phyloP scores from a whole-genome alignment of 2,329 filamentous ascomycete genomes.

The Diplodia intermedia region DNA sequence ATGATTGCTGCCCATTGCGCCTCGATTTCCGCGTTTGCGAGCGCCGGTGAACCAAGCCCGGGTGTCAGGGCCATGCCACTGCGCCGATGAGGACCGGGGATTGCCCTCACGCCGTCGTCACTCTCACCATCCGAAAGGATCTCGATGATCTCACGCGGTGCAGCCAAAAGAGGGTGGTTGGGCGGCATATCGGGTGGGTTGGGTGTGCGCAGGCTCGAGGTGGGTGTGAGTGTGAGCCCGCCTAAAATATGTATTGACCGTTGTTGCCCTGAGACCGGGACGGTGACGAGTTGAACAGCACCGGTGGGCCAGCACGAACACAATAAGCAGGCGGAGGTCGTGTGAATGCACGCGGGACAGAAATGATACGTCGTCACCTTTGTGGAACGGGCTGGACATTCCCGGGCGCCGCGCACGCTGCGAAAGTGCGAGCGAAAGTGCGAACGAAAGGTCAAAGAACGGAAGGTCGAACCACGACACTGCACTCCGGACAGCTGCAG shows the following conservation, averaged over 20 bases:
- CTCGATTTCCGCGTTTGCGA: neutral
- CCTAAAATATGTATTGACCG: neutral
- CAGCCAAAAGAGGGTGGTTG: neutral
- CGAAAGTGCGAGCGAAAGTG: neutral
- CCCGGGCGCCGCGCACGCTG: neutral
- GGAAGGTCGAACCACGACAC: slow-evolving; percentile 1
- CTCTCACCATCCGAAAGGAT: slow-evolving; percentile 18
- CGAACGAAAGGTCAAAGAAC: neutral
- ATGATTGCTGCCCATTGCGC: neutral
- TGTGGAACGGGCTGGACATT: too few species aligned
- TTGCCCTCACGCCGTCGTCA: slow-evolving; percentile 2
- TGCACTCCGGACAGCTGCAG: neutral
- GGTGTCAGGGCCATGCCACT: neutral
- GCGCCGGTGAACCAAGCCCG: neutral
- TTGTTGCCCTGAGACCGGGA: neutral
- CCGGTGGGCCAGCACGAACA: neutral
- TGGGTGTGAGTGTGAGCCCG: neutral
- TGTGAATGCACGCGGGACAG: slow-evolving; percentile 12
- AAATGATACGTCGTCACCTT: slow-evolving; percentile 12
- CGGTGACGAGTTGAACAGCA: neutral
- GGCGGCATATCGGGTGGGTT: slow-evolving; percentile 2
- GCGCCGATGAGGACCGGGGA: neutral
- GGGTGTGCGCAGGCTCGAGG: neutral
- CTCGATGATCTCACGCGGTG: slow-evolving; percentile 25
- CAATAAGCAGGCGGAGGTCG: neutral